These are phyloP conservation scores for Neurospora sp. DNA, from an alignment of 495 filamentous ascomycete species.

Conservation along the genomic window DNA sequence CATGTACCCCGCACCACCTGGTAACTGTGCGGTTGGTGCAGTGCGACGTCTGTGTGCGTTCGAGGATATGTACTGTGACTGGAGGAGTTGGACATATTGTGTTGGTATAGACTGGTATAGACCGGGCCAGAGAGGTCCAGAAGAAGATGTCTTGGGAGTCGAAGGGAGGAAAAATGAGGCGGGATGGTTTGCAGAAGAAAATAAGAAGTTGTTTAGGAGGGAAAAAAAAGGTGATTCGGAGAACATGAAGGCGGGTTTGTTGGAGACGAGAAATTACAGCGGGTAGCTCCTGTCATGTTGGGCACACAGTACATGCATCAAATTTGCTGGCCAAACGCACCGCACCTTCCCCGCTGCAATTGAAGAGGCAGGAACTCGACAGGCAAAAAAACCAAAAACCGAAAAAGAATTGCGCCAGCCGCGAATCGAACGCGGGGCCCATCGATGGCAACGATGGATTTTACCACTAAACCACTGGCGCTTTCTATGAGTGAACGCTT, in stretches of 20 bases:
- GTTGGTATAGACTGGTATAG: no score
- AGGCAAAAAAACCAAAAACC: background rate
- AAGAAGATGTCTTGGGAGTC: no score
- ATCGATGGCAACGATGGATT: conserved; percentile 46
- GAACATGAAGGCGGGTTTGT: background rate
- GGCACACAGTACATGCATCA: background rate
- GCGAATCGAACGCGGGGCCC: conserved; percentile 43
- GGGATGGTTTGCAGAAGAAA: no score
- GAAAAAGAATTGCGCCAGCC: conserved; percentile 24
- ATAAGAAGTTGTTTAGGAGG: no score
- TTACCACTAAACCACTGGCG: conserved; percentile 42
- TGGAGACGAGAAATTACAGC: background rate
- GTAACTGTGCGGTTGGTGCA: background rate
- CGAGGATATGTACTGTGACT: no score
- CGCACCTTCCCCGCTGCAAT: background rate
- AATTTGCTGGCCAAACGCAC: no score
- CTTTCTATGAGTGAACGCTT: background rate
- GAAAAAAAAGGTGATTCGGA: no score
- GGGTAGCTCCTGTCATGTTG: background rate
- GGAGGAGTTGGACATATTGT: no score
- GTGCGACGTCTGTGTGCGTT: no score
- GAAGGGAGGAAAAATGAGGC: no score
- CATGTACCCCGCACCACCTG: background rate
- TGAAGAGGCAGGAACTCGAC: background rate
- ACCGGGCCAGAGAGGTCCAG: no score